Evolutionary conservation across 441 rosid genomes (phyloP), one percentile per base, ranked within the genome.

Genomic region (Pelargonium citronellum): DNA sequence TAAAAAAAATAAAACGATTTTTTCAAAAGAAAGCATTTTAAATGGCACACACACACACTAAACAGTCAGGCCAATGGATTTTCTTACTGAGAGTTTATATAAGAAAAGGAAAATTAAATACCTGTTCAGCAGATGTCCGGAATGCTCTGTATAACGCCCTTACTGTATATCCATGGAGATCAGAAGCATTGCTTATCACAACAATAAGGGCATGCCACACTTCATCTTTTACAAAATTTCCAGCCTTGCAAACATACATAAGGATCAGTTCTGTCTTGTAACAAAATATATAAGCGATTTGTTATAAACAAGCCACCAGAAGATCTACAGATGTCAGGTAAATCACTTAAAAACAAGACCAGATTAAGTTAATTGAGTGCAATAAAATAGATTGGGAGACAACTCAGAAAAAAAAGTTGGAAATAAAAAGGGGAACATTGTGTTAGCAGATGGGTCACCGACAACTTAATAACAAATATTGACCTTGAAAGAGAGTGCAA

Each of bases 171-270:
- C 98, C 99, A 82, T 95, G 99, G 76, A 95, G 92, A 70, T 91
- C 98, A 67, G 97, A 75, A 71, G 97, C 94, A 83, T 91, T 95
- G 87, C 90, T 87, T 79, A 95, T 88, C 71, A 89, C 93, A 77
- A 91, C 94, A 78, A 95, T 82, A 76, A 95, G 91, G 68, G 87
- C 93, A 80, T 92, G 90, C 91, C 99, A 95, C 30, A 92, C 96
- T 78, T 95, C 99, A 89, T 91, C 96, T 79, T 92, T 95, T 69
- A 95, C 98, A 83, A 89, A 91, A 80, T 87, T 89, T 82, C 98
- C 98, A 85, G 99, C 97, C 99, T 95, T 82, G 83, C 72, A 89
- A 79, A 83, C 82, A 82, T 65, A 77, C 63, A 83, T 64, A 74
- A 71, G 73, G 62, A 77, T 80, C 69, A 82, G 74, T 44, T 76